These are phyloP conservation scores for Nematocida minor DNA, from an alignment of 371 early-diverging fungal species.

Conservation along the genomic window DNA sequence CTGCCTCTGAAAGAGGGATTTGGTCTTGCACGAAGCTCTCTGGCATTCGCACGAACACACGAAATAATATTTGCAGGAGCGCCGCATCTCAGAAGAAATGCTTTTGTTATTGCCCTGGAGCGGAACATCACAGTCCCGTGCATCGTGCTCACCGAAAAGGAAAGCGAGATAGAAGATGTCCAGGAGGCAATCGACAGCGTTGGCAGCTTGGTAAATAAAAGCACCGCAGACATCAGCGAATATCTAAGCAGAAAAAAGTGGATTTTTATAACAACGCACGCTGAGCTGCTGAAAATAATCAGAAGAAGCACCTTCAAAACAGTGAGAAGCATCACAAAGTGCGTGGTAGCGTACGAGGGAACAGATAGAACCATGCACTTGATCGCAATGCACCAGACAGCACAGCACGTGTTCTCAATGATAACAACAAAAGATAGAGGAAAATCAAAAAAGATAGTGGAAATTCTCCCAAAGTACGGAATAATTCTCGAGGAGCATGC, in stretches of 20 bases:
- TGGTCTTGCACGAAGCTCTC: constrained; percentile 6
- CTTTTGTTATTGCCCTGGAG: constrained; percentile 30
- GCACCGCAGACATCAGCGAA: constrained; percentile 11
- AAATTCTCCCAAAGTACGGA: constrained; percentile 18
- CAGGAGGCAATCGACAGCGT: not conserved
- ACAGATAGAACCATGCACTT: constrained; percentile 7
- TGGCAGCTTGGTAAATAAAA: not conserved
- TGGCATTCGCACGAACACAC: constrained; percentile 21
- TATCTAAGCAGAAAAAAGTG: constrained; percentile 32
- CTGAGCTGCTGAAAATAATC: not conserved
- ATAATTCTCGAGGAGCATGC: constrained; percentile 30
- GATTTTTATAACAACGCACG: constrained; percentile 4
- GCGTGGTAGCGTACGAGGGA: constrained; percentile 1
- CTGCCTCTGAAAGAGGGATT: constrained; percentile 34
- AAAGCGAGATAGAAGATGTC: not conserved
- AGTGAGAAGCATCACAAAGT: not conserved
- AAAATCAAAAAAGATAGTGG: constrained; percentile 17
- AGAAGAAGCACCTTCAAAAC: not conserved
- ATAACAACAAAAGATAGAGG: constrained; percentile 27
- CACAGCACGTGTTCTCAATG: constrained; percentile 29
- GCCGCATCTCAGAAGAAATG: constrained; percentile 17
- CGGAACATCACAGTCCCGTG: constrained; percentile 36
- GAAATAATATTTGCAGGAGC: constrained; percentile 40
- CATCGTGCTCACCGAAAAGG: constrained; percentile 1
- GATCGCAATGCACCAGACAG: constrained; percentile 27